These are phyloP conservation scores for Acanthamoeba quina DNA, from an alignment of 208 protist species.

Conservation along the genomic window DNA sequence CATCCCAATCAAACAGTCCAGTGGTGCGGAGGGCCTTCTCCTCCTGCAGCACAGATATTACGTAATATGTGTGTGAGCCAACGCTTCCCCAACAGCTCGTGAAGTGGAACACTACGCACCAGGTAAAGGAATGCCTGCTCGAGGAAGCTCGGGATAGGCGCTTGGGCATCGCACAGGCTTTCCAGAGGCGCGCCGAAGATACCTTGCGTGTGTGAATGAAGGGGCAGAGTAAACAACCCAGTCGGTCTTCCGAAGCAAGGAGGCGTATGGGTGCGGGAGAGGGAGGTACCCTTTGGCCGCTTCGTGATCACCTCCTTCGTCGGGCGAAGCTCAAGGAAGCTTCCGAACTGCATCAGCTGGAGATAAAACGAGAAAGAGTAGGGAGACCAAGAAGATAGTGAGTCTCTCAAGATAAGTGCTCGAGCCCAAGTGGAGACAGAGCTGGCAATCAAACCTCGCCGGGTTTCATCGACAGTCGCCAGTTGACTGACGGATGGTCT, in stretches of 20 bases:
- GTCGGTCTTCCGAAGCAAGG: too few species aligned
- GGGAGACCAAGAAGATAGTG: neutral
- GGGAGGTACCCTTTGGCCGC: neutral
- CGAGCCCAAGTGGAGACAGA: neutral
- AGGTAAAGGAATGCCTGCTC: conserved; percentile 33
- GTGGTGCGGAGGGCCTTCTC: conserved; percentile 5
- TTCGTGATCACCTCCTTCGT: neutral
- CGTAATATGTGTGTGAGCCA: neutral
- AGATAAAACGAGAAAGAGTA: too few species aligned
- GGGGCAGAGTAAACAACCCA: neutral
- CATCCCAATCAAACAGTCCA: conserved; percentile 4
- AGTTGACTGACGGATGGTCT: neutral
- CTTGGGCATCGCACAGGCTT: neutral
- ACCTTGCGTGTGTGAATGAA: neutral
- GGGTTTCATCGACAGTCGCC: neutral
- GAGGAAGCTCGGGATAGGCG: neutral
- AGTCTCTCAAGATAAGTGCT: neutral
- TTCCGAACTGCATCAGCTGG: neutral
- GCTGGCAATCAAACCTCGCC: neutral
- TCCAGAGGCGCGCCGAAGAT: conserved; percentile 5
- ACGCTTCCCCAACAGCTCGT: neutral
- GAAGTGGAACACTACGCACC: neutral
- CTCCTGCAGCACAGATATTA: neutral
- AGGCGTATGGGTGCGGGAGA: neutral
- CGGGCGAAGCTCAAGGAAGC: neutral